Evolutionary conservation across 495 filamentous ascomycete species (phyloP).

Genomic region (Hyaloscypha bicolor): DNA sequence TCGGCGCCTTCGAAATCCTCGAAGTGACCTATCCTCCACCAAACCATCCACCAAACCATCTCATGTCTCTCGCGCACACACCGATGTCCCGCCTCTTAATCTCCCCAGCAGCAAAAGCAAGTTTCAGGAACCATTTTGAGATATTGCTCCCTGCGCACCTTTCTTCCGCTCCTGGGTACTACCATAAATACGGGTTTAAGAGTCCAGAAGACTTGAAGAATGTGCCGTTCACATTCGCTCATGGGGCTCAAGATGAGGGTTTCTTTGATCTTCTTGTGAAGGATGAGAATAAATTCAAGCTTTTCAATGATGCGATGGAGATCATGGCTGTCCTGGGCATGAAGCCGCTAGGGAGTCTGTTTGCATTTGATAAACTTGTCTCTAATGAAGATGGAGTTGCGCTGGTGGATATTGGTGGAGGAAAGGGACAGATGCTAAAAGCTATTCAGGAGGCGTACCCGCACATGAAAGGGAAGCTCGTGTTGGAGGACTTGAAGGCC

Average conservation of each 20-base stretch:
- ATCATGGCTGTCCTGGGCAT: slow-evolving; percentile 9
- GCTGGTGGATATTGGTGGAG: slow-evolving; percentile 20
- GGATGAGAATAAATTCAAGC: background rate
- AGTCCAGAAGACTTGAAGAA: slow-evolving; percentile 10
- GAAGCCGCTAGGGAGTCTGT: slow-evolving; percentile 5
- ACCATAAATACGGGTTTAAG: slow-evolving; percentile 14
- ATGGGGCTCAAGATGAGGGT: slow-evolving; percentile 5
- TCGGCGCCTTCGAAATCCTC: slow-evolving; percentile 12
- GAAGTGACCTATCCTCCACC: background rate
- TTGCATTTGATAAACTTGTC: slow-evolving; percentile 10
- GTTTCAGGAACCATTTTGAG: slow-evolving; percentile 3
- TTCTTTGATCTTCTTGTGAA: slow-evolving; percentile 20
- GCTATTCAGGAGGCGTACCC: slow-evolving; percentile 11
- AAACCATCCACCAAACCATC: too few species aligned
- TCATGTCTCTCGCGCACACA: background rate
- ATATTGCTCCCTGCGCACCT: slow-evolving; percentile 13
- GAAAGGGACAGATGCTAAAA: slow-evolving; percentile 15
- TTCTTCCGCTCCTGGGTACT: slow-evolving; percentile 4
- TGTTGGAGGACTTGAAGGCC: slow-evolving; percentile 15
- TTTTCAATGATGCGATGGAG: slow-evolving; percentile 21
- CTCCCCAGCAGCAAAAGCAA: slow-evolving; percentile 7
- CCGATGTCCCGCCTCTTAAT: slow-evolving; percentile 7
- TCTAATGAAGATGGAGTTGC: slow-evolving; percentile 6
- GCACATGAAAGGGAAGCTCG: slow-evolving; percentile 7
- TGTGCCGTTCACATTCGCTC: slow-evolving; percentile 13